Evolutionary conservation across 2,329 filamentous ascomycete genomes (phyloP), one percentile per base, ranked within the genome.

Genomic region (Diaporthe sp.): DNA sequence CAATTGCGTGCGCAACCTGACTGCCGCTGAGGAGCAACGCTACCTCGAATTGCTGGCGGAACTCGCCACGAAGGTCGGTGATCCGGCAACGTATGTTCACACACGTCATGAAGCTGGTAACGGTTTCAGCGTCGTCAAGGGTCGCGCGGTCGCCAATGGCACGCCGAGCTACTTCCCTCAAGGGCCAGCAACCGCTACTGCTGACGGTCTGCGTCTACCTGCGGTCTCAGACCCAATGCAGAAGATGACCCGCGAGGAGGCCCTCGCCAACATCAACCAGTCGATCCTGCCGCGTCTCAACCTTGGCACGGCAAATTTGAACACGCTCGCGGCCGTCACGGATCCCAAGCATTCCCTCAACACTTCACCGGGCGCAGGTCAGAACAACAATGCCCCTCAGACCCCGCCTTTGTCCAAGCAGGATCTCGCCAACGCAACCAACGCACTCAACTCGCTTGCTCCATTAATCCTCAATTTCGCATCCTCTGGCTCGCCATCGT

Each of bases 1-100:
- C 15, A 92, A 94, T 77, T 94, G 93, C 81, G 87, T 96, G n/a
- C 92, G 93, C 78, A 93, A 94, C 75, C 84, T 97, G 72, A 92
- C 88, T 1, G 84, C 88, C 5, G 90, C 93, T 57, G 92, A 96
- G 77, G 94, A 96, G 80, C 87, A 92, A 46, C 89, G 89, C 6
- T 96, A 94, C 78, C 85, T 96, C 15, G 87, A 91, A 70, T 88
- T 96, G 7, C 94, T 96, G 82, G 86, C 88, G 65, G 85, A 85
- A 9, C 84, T 94, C 60, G 88, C 89, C 3, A 81, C 83, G 12
- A 85, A 86, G 51, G 87, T 88, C 19, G 84, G 86, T 62, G 87
- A 87, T 71, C 90, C 91, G 0, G 88, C 89, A 4, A 86, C 88
- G 0, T 93, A 92, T 78, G 83, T 89, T 8, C 89, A 89, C 10